Base-by-base conservation (phyloP, 192 early-diverging fungal genomes). In the Physocladia obscura region DNA sequence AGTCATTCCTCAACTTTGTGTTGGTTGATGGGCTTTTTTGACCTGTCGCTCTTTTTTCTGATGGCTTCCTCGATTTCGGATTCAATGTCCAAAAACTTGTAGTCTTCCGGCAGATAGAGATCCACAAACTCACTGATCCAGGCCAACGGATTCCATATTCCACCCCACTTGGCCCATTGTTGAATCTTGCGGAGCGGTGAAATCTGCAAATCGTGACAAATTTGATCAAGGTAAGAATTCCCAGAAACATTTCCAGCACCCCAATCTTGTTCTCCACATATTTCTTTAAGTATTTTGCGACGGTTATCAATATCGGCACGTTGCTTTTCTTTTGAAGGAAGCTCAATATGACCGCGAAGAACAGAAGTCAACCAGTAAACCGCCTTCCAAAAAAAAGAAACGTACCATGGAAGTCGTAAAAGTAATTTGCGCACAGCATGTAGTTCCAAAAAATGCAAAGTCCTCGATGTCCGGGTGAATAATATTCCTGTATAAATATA, bases 61-160 rank as follows among this genome's bases (percentile, higher is more conserved):
- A n/a, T n/a, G n/a, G 24, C 31, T 22, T 19, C 60, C 8, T n/a
- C 39, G 17, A 62, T 48, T 30, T 62, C 60, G 21, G 15, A 8
- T 29, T 62, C 60, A 62, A 62, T 47, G 8, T 62, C 38, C 19
- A 27, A n/a, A 62, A 62, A 62, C 39, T 26, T 6, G 40, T 62
- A 62, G 30, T 62, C 60, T 24, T 6, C 8, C 19, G 60, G 60
- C 6, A 8, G 26, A 62, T 62, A 62, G 6, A 27, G 8, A 8
- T 44, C 60, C 40, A 62, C n/a, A 19, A 48, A 19, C 27, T 62
- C 60, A 39, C 31, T 8, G 24, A 62, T 47, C 39, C 60, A 62
- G 11, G 22, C 44, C 17, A 59, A 26, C 11, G 60, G 60, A 47
- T 62, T 62, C 60, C 60, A 62, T 2, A 21, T 17, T 1, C 60